Conservation (phyloP, 2,329 filamentous ascomycete species). For the Botrytis hyacinthi region DNA sequence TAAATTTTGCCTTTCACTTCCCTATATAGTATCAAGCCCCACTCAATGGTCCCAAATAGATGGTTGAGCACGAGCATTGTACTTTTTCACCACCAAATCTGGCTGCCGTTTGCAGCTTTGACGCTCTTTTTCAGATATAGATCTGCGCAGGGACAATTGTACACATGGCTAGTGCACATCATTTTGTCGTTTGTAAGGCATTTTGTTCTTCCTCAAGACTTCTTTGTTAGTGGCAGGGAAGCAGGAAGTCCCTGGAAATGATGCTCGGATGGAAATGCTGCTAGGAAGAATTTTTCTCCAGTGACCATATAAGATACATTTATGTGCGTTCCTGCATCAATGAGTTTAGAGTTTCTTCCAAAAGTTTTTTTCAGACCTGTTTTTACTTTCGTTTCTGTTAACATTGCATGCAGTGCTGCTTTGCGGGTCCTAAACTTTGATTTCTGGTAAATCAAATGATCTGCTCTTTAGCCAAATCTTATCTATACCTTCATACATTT, state of each 20-base stretch:
- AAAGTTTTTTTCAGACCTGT: neutral
- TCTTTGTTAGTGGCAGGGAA: neutral
- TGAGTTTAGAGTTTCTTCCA: neutral
- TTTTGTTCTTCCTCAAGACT: neutral
- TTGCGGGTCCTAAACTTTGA: neutral
- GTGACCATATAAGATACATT: neutral
- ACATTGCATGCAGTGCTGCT: neutral
- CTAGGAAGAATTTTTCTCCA: neutral
- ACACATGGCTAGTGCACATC: neutral
- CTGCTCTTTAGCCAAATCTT: neutral
- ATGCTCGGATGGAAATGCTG: neutral
- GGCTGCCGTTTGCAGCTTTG: neutral
- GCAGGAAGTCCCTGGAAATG: neutral
- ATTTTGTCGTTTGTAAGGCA: neutral
- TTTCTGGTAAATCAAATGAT: constrained; percentile 13
- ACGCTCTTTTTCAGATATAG: neutral
- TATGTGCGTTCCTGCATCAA: neutral
- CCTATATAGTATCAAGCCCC: neutral
- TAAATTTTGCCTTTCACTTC: neutral
- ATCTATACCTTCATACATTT: neutral
- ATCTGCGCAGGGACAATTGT: neutral
- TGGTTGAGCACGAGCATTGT: neutral
- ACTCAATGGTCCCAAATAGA: neutral
- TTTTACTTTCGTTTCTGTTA: neutral
- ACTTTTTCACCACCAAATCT: neutral